Evolutionary conservation across 306 rosid species (phyloP), one percentile per base, ranked within the genome.

Genomic region (Pachyrhizus erosus): DNA sequence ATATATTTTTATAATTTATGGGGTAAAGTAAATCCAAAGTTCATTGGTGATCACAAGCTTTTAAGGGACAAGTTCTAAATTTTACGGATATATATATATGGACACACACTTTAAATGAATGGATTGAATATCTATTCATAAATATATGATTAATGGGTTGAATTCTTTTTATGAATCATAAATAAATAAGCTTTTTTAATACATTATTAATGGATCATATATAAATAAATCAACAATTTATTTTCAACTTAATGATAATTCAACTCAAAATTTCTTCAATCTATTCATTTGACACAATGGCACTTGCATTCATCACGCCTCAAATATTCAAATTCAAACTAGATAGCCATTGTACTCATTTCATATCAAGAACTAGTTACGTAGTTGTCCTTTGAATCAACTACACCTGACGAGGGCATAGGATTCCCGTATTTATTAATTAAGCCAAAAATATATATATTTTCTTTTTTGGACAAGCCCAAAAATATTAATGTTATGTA

Each of bases 401-500:
- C 64, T 42, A 73, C 81, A 75, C 33, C 51, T 51, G n/a, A 24
- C n/a, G 24, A 43, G 48, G 42, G 43, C 87, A 70, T 86, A 37
- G 86, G 88, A 88, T 86, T 85, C 92, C 73, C 62, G 24, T 52
- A 61, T 69, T 49, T 29, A 55, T 75, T 75, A 60, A 71, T 75
- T 71, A 72, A 71, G 13, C 58, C 54, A 43, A 39, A 70, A 69
- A 39, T 29, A 88, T 80, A n/a, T n/a, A n/a, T n/a, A n/a, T n/a
- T n/a, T n/a, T n/a, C n/a, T n/a, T n/a, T n/a, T n/a, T n/a, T n/a
- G n/a, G n/a, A n/a, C n/a, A n/a, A n/a, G n/a, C n/a, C 58, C 54
- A 43, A 39, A 70, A 69, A 39, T 29, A 88, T 80, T 84, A 88
- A 84, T 88, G 89, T 34, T 43, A 77, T 71, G 82, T 34, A 89